Base-by-base conservation (phyloP, 768 basidiomycete species). In the Leccinum ochraceum region DNA sequence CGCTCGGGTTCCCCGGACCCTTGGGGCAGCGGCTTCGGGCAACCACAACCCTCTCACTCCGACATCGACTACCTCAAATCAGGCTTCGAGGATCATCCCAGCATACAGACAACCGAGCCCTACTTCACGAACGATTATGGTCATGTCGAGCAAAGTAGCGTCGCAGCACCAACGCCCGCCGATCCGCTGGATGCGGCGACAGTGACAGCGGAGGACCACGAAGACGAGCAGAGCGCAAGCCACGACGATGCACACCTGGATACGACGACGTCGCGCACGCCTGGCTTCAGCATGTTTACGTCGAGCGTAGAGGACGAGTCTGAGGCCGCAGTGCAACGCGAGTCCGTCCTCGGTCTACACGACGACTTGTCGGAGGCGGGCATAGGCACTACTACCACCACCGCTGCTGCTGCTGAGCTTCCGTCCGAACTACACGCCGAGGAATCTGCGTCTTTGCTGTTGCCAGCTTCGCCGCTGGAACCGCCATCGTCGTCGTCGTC, bases 1-100 rank as follows among this genome's bases (percentile, higher is more conserved):
- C 71, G 89, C 48, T 85, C 88, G 22, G 70, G 74, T 64, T 90
- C 89, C 20, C 87, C 88, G 48, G 90, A 92, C 72, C 90, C 90
- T 65, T 92, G 90, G 90, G 77, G 87, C 4, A 82, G 81, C n/a
- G n/a, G n/a, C 60, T 86, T 84, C 42, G 86, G 80, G 62, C 78
- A 78, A 48, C 64, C 63, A 62, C 73, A 61, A 28, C 61, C 56
- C 16, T 37, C 63, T n/a, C 37, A 63, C 0, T 51, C 64, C 26
- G 71, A 67, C 48, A 63, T 65, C 28, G 74, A 70, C 57, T 68
- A 68, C 62, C 71, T 74, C 55, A 71, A 67, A 61, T 62, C 67
- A 61, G 65, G 70, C 42, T 66, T 68, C 60, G 68, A 69, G 57
- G 72, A 69, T 54, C 63, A 71, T 52, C 65, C 67, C 36, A 62